Conservation (phyloP, 2,329 filamentous ascomycete species). For the Aspergillus texensis region DNA sequence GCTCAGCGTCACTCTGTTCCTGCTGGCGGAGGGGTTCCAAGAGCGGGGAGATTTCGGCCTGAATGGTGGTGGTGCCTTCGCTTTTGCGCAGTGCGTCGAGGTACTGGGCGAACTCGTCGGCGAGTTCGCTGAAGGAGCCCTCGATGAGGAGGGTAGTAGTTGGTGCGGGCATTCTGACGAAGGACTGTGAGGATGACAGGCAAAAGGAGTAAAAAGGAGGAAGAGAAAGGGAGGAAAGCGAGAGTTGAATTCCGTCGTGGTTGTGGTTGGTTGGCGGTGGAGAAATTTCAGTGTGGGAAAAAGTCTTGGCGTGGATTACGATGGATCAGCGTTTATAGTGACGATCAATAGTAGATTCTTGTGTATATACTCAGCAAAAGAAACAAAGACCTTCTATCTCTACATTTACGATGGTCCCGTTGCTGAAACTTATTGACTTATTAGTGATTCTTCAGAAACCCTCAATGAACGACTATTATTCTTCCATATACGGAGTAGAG, state of each 20-base stretch:
- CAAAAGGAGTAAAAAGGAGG: slow-evolving; percentile 12
- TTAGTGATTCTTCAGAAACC: neutral
- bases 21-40: slow-evolving; percentile 60
- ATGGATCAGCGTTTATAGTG: neutral
- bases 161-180: slow-evolving; percentile 58
- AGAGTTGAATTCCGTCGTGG: slow-evolving; percentile 14
- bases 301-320: slow-evolving; percentile 38
- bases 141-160: slow-evolving; percentile 74
- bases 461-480: slow-evolving; percentile 4
- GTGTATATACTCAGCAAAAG: neutral
- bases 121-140: slow-evolving; percentile 89
- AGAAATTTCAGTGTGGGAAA: slow-evolving; percentile 48
- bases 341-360: neutral
- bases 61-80: slow-evolving; percentile 57
- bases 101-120: slow-evolving; percentile 92
- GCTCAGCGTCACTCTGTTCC: slow-evolving; percentile 56
- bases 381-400: neutral
- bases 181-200: slow-evolving; percentile 6
- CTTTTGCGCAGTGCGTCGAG: slow-evolving; percentile 78
- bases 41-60: slow-evolving; percentile 69
- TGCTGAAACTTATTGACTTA: neutral
- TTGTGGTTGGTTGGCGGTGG: slow-evolving; percentile 34
- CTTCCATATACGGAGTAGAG: neutral
- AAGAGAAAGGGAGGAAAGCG: slow-evolving; percentile 8
- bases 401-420: neutral